Conservation (phyloP, 768 basidiomycete genomes). For the Amanita inopinata region DNA sequence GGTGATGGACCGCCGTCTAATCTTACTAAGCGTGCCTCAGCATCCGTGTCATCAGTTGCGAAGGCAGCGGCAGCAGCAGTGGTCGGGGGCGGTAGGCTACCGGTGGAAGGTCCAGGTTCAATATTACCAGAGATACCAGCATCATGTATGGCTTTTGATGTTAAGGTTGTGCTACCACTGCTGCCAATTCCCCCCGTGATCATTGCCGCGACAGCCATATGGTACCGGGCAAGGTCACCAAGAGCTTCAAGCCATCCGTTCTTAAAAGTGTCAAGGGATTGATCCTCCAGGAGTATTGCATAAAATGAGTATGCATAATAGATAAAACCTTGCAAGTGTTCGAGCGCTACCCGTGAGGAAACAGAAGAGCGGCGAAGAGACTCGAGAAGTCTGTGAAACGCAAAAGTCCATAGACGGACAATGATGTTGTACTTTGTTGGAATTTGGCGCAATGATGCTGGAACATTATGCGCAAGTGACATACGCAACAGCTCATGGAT, state of each 20-base stretch:
- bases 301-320: slow-evolving; percentile 95
- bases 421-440: slow-evolving; percentile 96
- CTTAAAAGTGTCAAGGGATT: slow-evolving; percentile 56
- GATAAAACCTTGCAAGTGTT: slow-evolving; percentile 90
- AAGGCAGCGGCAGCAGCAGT: slow-evolving; percentile 18
- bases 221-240: slow-evolving; percentile 90
- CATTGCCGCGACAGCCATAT: slow-evolving; percentile 92
- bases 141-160: slow-evolving; percentile 44
- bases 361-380: slow-evolving; percentile 80
- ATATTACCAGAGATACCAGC: slow-evolving; percentile 23
- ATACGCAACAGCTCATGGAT: slow-evolving; percentile 85
- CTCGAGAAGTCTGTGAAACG: slow-evolving; percentile 85
- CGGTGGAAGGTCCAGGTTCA: not conserved
- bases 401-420: slow-evolving; percentile 84
- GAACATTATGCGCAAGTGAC: slow-evolving; percentile 78
- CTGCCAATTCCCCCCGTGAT: slow-evolving; percentile 40
- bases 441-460: slow-evolving; percentile 80
- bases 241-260: slow-evolving; percentile 92
- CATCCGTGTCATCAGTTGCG: slow-evolving; percentile 22
- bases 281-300: slow-evolving; percentile 80
- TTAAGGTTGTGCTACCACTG: slow-evolving; percentile 33
- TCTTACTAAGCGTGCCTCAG: slow-evolving; percentile 15
- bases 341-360: slow-evolving; percentile 59
- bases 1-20: slow-evolving; percentile 61
- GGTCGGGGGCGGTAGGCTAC: slow-evolving; percentile 11